Evolutionary conservation across 768 basidiomycete species (phyloP), one percentile per base, ranked within the genome.

Genomic region (Tulasnella calospora): DNA sequence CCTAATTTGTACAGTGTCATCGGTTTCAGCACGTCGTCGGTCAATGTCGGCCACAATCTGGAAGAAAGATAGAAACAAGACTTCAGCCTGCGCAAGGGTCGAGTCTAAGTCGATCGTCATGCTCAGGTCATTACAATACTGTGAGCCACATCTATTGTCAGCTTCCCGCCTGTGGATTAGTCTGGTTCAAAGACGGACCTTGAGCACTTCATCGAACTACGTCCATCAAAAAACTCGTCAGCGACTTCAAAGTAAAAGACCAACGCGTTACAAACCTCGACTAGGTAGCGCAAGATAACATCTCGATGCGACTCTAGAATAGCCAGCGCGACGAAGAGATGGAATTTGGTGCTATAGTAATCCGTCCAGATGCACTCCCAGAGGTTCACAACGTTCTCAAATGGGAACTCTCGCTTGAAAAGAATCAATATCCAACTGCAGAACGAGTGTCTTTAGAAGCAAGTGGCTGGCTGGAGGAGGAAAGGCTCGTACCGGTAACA

Each of bases 61-160:
- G 17, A 91, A 87, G 86, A 98, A 98, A 0, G 95, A 95, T 2
- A 97, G 88, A 88, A 94, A 99, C 30, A 99, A 88, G 21, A 99
- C 96, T 84, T 99, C 98, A 13, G 97, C 98, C 85, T 99, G 98
- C 0, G 95, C 92, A 12, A 99, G 89, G 27, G 98, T 97, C 0
- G 92, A 90, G 83, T 98, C 93, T n/a, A 99, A 89, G 83, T 99
- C 98, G 81, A 99, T 97, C 74, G 95, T 94, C 92, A 95, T 95
- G 85, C 92, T 94, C 80, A 97, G 90, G 81, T 97, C 94, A 82
- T 96, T 97, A 86, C 94, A 94, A 82, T 96, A 98, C 91, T 92
- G 81, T 44, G 67, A 41, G 23, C 3, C 79, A 40, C 40, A 79
- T 1, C 57, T 75, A 81, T 30, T 78, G 51, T 36, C 47, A 51